Evolutionary conservation across 441 rosid genomes (phyloP), one percentile per base, ranked within the genome.

Genomic region (Omphalea diandra): DNA sequence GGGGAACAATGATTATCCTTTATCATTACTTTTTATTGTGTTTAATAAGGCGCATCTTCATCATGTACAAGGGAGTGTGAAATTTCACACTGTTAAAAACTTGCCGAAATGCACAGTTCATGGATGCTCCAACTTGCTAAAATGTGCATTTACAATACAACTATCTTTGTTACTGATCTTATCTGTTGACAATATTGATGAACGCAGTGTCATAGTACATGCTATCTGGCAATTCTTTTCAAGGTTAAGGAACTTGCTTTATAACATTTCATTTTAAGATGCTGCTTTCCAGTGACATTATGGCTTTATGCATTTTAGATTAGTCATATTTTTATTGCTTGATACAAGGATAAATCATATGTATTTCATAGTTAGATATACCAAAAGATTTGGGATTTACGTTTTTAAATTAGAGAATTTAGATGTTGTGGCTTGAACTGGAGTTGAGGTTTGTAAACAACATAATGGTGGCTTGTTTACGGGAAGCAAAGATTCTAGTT

Each of bases 261-360:
- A 3, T 29, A 20, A 32, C 47, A 24, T 69, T 59, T 33, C 35
- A 59, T 49, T 70, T 47, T 27, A 36, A 36, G 50, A 60, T 61
- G 49, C 27, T n/a, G n/a, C n/a, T 20, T 43, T 59, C 59, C 27
- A 14, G 7, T 15, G 22, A 18, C 56, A 38, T 12, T 11, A 33
- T 66, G 22, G 24, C 36, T 47, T 59, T 22, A 52, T 50, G 12
- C 9, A 11, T 50, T 49, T 67, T 12, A 9, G 15, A 50, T 66
- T 6, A 50, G 18, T 50, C 3, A 14, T 17, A n/a, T 14, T 50
- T 50, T 66, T 66, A 33, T 66, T 38, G 59, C 47, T 66, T 35
- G 12, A 24, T 22, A 22, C n/a, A 22, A 33, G 20, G 52, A 66
- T 14, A 8, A 8, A 11, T 44, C 22, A 44, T 29, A 50, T 47